phyloP scores from a whole-genome alignment of 768 basidiomycete species.

The Leccinellum rugosiceps region DNA sequence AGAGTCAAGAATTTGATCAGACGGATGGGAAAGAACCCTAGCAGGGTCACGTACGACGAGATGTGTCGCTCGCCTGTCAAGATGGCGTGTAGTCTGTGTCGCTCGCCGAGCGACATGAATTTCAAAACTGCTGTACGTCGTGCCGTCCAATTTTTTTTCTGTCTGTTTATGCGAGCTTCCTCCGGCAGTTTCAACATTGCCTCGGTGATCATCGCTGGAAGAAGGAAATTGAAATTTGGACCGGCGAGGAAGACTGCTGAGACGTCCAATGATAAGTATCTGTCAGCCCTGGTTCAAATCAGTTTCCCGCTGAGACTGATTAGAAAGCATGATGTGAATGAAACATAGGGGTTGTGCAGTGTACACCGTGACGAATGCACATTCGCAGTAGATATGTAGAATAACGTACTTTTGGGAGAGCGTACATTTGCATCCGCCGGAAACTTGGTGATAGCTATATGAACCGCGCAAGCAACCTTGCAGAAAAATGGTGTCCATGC shows the following conservation, averaged over 20 bases:
- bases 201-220: neutral
- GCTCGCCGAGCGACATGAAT: neutral
- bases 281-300: neutral
- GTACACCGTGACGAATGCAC: too few species aligned
- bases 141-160: neutral
- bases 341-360: too few species aligned
- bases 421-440: too few species aligned
- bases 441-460: too few species aligned
- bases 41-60: neutral
- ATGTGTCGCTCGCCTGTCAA: constrained; percentile 5
- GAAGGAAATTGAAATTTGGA: constrained; percentile 1
- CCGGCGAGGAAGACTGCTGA: neutral
- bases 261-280: neutral
- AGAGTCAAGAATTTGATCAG: constrained; percentile 11
- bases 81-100: constrained; percentile 9
- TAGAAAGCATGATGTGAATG: too few species aligned
- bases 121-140: constrained; percentile 6
- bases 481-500: too few species aligned
- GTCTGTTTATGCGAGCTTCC: neutral
- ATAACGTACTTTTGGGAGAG: too few species aligned
- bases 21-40: constrained; percentile 7
- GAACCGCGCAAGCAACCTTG: too few species aligned
- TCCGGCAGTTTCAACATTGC: constrained; percentile 6
- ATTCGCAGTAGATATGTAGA: too few species aligned
- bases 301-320: too few species aligned